phyloP scores from a whole-genome alignment of 106 monocot species.

The Phalaenopsis aphrodite region DNA sequence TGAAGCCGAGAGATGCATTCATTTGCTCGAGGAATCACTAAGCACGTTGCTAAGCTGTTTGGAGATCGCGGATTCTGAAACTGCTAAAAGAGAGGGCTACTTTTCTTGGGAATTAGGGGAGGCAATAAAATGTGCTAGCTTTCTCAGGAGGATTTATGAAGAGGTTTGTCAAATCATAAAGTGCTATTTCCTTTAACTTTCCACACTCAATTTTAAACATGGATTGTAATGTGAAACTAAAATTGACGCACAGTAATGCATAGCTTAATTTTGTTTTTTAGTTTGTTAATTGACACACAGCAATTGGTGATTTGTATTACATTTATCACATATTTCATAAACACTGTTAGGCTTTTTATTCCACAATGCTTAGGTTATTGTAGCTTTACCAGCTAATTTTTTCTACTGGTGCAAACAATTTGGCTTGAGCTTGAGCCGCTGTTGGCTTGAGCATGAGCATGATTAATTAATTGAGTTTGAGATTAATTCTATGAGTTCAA shows the following conservation, averaged over 20 bases:
- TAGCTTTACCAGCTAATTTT: too few relatives aligned
- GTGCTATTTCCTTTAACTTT: background rate
- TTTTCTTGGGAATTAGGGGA: conserved; percentile 53
- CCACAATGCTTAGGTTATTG: too few relatives aligned
- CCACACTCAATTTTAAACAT: background rate
- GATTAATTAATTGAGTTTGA: too few relatives aligned
- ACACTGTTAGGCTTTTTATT: background rate
- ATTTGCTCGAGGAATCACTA: conserved; percentile 63
- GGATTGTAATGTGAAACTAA: background rate
- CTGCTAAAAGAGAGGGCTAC: conserved; percentile 19
- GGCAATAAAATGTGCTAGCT: conserved; percentile 73
- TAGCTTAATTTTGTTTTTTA: background rate
- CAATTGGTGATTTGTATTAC: background rate
- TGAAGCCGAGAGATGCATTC: conserved; percentile 42
- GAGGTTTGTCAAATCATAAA: conserved; percentile 54
- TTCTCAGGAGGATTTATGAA: conserved; percentile 91
- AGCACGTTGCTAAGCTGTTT: conserved; percentile 59
- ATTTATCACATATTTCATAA: background rate
- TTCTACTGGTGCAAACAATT: too few relatives aligned
- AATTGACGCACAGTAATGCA: background rate
- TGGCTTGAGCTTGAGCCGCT: too few relatives aligned
- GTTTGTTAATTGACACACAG: background rate
- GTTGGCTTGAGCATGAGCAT: too few relatives aligned
- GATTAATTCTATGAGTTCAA: too few relatives aligned
- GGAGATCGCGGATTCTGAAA: conserved; percentile 43